phyloP scores from a whole-genome alignment of 768 basidiomycete genomes.

The Lepiota venenata region DNA sequence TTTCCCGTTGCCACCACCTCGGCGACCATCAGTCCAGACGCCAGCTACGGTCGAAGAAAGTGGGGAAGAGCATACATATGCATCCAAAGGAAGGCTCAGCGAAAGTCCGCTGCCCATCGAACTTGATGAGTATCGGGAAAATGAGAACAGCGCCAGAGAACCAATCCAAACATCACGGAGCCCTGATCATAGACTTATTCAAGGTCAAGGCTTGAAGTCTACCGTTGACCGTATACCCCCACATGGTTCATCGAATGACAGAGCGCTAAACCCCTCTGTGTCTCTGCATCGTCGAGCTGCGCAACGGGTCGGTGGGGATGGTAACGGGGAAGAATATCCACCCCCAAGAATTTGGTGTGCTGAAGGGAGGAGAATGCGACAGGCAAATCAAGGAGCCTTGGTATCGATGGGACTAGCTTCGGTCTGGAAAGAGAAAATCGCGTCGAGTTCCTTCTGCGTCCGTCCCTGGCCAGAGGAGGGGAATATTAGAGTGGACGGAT shows the following conservation, averaged over 20 bases:
- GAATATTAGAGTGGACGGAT: conserved; percentile 45
- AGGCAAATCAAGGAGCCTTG: neutral
- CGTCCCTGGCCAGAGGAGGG: conserved; percentile 25
- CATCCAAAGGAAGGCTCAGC: conserved; percentile 16
- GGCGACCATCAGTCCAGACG: conserved; percentile 14
- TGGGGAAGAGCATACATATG: conserved; percentile 16
- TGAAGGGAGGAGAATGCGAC: neutral
- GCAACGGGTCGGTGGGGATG: neutral
- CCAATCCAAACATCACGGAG: too few relatives aligned
- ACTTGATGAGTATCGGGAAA: neutral
- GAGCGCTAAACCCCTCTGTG: too few relatives aligned
- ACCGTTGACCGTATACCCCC: too few relatives aligned
- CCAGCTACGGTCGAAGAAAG: conserved; percentile 3
- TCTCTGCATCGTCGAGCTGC: neutral
- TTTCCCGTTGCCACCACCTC: conserved; percentile 57
- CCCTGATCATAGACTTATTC: too few relatives aligned
- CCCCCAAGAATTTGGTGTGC: neutral
- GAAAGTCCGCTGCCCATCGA: conserved; percentile 5
- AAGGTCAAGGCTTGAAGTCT: too few relatives aligned
- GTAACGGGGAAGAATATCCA: neutral
- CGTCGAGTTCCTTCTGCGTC: conserved; percentile 20
- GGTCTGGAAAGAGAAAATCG: conserved; percentile 5
- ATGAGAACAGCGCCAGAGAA: neutral
- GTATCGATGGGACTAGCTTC: conserved; percentile 4
- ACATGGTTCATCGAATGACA: too few relatives aligned